These are phyloP conservation scores for Populus davidiana DNA, from an alignment of 345 rosid species.

Conservation along the genomic window DNA sequence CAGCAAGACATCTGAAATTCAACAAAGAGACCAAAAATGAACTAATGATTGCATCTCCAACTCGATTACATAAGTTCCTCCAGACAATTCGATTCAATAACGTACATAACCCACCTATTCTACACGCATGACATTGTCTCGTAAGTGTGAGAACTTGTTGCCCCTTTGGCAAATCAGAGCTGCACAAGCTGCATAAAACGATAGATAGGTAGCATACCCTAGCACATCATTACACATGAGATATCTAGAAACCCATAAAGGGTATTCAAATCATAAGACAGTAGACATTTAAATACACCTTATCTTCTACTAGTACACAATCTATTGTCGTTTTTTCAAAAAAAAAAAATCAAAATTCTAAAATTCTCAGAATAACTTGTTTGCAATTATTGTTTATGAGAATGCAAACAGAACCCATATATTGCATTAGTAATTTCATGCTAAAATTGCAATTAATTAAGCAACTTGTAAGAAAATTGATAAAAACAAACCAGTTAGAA, in stretches of 20 bases:
- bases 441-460: not conserved
- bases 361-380: too few relatives aligned
- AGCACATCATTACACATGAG: too few relatives aligned
- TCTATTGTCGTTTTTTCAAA: too few relatives aligned
- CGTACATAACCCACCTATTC: slow-evolving; percentile 50
- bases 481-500: slow-evolving; percentile 43
- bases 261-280: too few relatives aligned
- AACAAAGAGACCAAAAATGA: not conserved
- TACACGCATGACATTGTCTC: slow-evolving; percentile 47
- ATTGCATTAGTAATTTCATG: not conserved
- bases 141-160: slow-evolving; percentile 49
- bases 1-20: slow-evolving; percentile 60
- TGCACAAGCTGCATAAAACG: slow-evolving; percentile 46
- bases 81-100: not conserved
- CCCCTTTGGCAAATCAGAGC: slow-evolving; percentile 56
- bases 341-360: too few relatives aligned
- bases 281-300: too few relatives aligned
- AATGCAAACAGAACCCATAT: too few relatives aligned
- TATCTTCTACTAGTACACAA: too few relatives aligned
- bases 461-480: not conserved
- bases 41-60: not conserved
- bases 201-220: too few relatives aligned
- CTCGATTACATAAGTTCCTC: not conserved
- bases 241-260: too few relatives aligned
- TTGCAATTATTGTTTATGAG: too few relatives aligned